phyloP scores from a whole-genome alignment of 2,329 filamentous ascomycete species.

The Claviceps sp. region DNA sequence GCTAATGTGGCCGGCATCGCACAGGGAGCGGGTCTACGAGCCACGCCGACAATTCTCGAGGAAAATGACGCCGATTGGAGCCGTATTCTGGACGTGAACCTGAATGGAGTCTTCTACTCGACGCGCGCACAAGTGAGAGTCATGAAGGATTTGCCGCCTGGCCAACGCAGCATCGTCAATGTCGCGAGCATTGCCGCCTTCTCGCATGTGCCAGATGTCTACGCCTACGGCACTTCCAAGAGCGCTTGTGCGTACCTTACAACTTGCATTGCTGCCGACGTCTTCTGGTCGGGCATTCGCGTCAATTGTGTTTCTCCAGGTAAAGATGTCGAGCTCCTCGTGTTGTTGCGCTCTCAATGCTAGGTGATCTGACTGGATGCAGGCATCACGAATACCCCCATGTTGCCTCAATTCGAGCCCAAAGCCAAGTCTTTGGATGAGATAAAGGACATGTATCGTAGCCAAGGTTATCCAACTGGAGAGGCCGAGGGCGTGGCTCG shows the following conservation, averaged over 20 bases:
- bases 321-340: background rate
- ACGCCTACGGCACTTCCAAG: constrained; percentile 2
- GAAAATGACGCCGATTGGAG: background rate
- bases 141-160: background rate
- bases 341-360: background rate
- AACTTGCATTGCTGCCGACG: constrained; percentile 1
- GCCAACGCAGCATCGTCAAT: constrained; percentile 2
- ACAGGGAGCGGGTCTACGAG: background rate
- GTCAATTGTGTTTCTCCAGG: constrained; percentile 1
- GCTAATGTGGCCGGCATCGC: constrained; percentile 1
- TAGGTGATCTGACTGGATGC: background rate
- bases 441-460: background rate
- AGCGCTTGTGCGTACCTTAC: constrained; percentile 1
- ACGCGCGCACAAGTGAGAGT: constrained; percentile 1
- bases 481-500: background rate
- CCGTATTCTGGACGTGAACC: background rate
- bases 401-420: background rate
- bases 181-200: constrained; percentile 2
- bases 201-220: constrained; percentile 2
- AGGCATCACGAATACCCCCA: background rate
- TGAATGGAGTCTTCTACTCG: background rate
- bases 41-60: background rate
- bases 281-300: background rate
- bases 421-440: background rate
- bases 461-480: background rate